Evolutionary conservation across 331 rosid genomes (phyloP), one percentile per base, ranked within the genome.

Genomic region (Dryas integrifolia): DNA sequence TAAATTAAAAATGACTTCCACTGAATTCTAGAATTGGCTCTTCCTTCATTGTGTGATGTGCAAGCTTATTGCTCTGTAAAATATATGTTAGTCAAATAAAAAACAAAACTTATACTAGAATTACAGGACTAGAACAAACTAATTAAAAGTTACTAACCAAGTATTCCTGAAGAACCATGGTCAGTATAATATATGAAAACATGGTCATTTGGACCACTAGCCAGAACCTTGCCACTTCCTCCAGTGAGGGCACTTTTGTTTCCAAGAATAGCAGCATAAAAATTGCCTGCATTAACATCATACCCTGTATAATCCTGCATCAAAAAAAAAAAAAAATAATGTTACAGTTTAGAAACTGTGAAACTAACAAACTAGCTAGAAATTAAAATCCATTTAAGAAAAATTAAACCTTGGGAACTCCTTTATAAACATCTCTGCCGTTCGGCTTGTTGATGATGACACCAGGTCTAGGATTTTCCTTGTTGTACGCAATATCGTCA

Each of bases 151-250:
- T 53, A 75, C 78, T 76, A 51, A 91, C 96, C 68, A 0, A 91
- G n/a, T 0, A 67, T 0, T 39, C 97, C 97, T 0, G 80, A 0
- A 41, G n/a, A 13, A 7, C 97, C 97, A 40, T 91, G 92, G 52
- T 86, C 97, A 0, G 79, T 2, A 51, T 83, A 86, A 53, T 72
- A 91, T 48, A 91, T 83, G 87, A 88, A 91, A 79, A 91, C 16
- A 15, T 38, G 61, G 51, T 91, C 97, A 16, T 81, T 4, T 0
- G 89, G 86, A 0, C 87, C 85, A 69, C 86, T 88, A 1, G 73
- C 6, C 2, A 91, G 9, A 40, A 91, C 90, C 60, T 91, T 91
- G 47, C 92, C 88, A 47, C 90, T 86, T 1, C 97, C 95, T 41
- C 97, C 92, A 0, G 70, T 80, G 9, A 82, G 35, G 4, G 72